Evolutionary conservation across 1,284 basidiomycete genomes (phyloP).

Genomic region (Neolentinus lepideus): DNA sequence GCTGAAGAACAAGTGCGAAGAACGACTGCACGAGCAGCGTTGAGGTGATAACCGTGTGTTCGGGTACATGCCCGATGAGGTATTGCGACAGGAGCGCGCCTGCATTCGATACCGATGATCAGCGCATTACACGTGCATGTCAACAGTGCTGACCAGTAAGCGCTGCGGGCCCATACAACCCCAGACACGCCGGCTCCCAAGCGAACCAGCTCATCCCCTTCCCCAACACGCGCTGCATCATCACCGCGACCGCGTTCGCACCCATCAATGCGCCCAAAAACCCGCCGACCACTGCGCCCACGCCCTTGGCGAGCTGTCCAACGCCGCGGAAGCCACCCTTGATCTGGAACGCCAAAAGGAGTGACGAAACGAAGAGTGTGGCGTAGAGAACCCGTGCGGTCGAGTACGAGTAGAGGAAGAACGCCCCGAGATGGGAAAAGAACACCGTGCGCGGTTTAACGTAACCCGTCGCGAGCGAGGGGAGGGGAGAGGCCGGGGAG

Average conservation of each 20-base stretch:
- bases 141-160: too few species aligned
- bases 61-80: conserved; percentile 43
- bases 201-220: conserved; percentile 78
- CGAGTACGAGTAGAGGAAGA: conserved; percentile 71
- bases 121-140: too few species aligned
- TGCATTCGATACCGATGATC: conserved; percentile 21
- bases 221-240: conserved; percentile 62
- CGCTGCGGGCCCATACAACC: conserved; percentile 76
- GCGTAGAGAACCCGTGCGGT: conserved; percentile 71
- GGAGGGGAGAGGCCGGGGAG: conserved; percentile 56
- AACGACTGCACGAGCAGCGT: conserved; percentile 54
- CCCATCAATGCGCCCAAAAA: conserved; percentile 44
- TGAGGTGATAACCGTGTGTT: conserved; percentile 55
- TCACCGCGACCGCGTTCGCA: conserved; percentile 68
- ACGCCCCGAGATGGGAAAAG: conserved; percentile 63
- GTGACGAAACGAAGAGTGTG: conserved; percentile 37
- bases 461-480: conserved; percentile 48
- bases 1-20: conserved; percentile 48
- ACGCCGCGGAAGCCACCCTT: conserved; percentile 19
- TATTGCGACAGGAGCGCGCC: conserved; percentile 52
- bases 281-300: conserved; percentile 28
- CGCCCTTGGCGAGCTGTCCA: conserved; percentile 26
- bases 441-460: conserved; percentile 66
- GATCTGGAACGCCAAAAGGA: conserved; percentile 32
- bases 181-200: conserved; percentile 62